Conservation (phyloP, 1,284 basidiomycete genomes). For the Baeospora myosura region DNA sequence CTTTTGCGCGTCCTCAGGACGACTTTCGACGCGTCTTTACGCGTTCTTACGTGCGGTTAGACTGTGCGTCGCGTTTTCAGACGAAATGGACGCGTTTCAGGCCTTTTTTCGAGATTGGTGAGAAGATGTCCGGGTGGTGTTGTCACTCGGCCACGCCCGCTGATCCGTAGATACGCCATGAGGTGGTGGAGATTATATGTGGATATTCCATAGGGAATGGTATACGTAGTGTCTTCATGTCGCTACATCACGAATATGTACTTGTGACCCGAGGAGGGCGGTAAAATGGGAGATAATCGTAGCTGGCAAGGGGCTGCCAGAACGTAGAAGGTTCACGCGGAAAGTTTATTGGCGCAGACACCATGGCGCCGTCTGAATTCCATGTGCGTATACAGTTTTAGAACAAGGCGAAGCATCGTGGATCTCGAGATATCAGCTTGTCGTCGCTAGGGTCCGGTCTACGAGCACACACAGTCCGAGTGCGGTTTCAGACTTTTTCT, state of each 20-base stretch:
- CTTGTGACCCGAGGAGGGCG: background rate
- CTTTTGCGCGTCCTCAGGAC: background rate
- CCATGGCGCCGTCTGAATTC: background rate
- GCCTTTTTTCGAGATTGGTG: constrained; percentile 10
- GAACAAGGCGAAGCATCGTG: no score
- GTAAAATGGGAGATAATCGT: background rate
- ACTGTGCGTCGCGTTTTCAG: background rate
- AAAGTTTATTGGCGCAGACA: background rate
- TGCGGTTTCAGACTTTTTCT: background rate
- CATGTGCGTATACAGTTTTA: no score
- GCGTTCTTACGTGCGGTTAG: constrained; percentile 28
- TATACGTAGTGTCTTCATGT: background rate
- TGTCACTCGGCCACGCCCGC: constrained; percentile 19
- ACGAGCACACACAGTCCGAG: background rate
- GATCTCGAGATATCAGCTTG: no score
- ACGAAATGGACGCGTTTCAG: background rate
- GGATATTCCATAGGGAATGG: no score
- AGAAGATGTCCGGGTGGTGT: constrained; percentile 11
- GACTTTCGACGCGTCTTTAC: constrained; percentile 33
- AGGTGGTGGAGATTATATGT: constrained; percentile 9
- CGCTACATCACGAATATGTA: constrained; percentile 1
- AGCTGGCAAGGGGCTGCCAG: background rate
- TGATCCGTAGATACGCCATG: constrained; percentile 29
- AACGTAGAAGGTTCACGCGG: background rate
- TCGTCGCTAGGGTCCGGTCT: background rate